Base-by-base conservation (phyloP, 2,329 filamentous ascomycete species). In the Calonectria montana region DNA sequence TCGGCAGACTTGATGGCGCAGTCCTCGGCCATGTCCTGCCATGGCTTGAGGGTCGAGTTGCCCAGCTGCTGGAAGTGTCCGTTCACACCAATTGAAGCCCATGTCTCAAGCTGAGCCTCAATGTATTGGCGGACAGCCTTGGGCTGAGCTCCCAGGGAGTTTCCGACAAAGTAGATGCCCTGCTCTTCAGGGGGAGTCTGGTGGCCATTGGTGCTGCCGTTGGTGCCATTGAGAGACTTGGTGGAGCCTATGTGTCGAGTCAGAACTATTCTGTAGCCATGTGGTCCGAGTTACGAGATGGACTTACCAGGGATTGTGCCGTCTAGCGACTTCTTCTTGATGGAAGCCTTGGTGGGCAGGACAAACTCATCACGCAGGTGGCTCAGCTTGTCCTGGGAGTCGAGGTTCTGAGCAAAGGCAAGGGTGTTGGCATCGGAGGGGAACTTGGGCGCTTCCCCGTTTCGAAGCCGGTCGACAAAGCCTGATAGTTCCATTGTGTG, bases 71-170 rank as follows among this genome's bases (percentile, higher is more conserved):
- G 89, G 82, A 97, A 97, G 84, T 98, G 95, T 0, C 95, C 95
- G 47, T 93, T 92, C 25, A 98, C 95, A 21, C 93, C 95, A 75
- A 97, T 93, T 0, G 91, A 93, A 0, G 93, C 93, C 95, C 96
- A 98, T 4, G 94, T 95, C 73, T 93, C 90, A 1, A 97, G 88
- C 76, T 97, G 95, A 6, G 91, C 89, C 55, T 92, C 86, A 73
- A 97, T 84, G 73, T 94, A 92, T 18, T 88, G 85, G 21, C 89
- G 87, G 0, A 92, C 91, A 16, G 89, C 89, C 73, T 89, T 91
- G 53, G 96, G 95, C 82, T 98, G 95, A 4, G 96, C 89, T 43
- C 95, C 95, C 1, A 98, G 89, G 0, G 95, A 97, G 85, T 98
- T 97, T 69, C 96, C 96, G 76, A 95, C 96, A 74, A 98, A 91